Percentiles rank a stretch among this genome's conserved stretches.
Conservation (phyloP, 257 asterid species). For the Striga asiatica region DNA sequence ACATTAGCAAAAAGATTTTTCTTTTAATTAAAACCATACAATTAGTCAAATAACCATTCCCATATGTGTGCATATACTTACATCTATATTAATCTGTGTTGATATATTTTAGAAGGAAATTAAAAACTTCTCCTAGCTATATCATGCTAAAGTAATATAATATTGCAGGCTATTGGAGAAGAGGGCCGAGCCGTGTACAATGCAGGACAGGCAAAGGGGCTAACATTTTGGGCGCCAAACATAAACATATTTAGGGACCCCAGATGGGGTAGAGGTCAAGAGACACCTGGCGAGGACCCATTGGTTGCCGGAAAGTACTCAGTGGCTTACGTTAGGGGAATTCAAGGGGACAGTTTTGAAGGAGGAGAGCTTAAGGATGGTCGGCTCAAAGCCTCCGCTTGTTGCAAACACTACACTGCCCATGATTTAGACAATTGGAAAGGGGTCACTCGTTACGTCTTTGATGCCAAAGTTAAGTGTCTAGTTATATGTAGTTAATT, state of each 20-base stretch:
- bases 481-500: too few relatives aligned
- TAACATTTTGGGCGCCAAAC: constrained; percentile 82
- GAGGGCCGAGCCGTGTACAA: constrained; percentile 62
- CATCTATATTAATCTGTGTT: neutral
- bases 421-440: constrained; percentile 72
- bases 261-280: constrained; percentile 90
- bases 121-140: too few relatives aligned
- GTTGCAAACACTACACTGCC: constrained; percentile 71
- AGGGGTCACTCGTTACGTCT: constrained; percentile 37
- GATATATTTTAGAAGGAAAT: too few relatives aligned
- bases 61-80: too few relatives aligned
- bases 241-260: constrained; percentile 74
- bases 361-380: constrained; percentile 40
- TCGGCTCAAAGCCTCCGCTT: constrained; percentile 54
- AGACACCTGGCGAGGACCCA: constrained; percentile 81
- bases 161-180: constrained; percentile 47
- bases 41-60: too few relatives aligned
- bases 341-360: constrained; percentile 59
- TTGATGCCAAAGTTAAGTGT: constrained; percentile 43
- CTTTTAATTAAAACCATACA: too few relatives aligned
- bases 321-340: constrained; percentile 62
- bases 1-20: too few relatives aligned
- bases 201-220: constrained; percentile 63
- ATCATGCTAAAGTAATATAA: neutral
- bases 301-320: constrained; percentile 43